Base-by-base conservation (phyloP, 345 rosid species). In the Iberis pinnata region DNA sequence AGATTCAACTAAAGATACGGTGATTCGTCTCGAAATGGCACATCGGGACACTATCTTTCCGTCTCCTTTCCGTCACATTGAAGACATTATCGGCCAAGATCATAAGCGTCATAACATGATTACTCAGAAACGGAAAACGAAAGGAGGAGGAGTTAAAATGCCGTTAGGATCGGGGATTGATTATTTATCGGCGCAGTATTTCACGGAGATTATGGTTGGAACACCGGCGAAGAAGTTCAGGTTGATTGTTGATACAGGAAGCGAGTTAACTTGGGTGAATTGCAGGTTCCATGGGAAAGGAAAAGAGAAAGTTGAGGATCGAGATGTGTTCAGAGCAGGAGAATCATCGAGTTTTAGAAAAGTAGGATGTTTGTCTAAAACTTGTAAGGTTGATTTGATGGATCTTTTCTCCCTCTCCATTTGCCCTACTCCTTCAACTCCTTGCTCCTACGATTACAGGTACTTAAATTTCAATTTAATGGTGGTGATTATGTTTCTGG, bases 391-490 rank as follows among this genome's bases (percentile, higher is more conserved):
- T 49, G 84, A 76, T 42, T 58, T 83, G 57, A 31, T 39, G 61
- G 43, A 71, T 47, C 80, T 78, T 36, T 80, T 80, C 77, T 76
- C 84, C 15, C 77, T 83, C 31, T 17, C 73, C 1, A 20, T 46
- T 29, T 83, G 89, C 41, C 82, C 82, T 24, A 58, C 60, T 9
- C 80, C 86, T 22, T 40, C 56, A 0, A 33, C 70, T 27, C 87
- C 87, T 2, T 80, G 92, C 49, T 61, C 82, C 26, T 83, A 74
- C 20, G 81, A 80, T 52, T 80, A 72, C 73, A 78, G 82, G 89
- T 80, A 70, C 26, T 40, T 4, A 12, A 5, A 22, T 43, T 29
- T n/a, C 14, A 19, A 1, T 33, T 8, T 64, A 11, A 19, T 40
- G 7, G 18, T 45, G 12, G 10, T 22, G 60, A 7, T 63, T 27